Percentiles rank a stretch among this genome's conserved stretches.
Evolutionary conservation across 2,329 filamentous ascomycete species (phyloP).

Genomic region (Scytalidium lignicola): DNA sequence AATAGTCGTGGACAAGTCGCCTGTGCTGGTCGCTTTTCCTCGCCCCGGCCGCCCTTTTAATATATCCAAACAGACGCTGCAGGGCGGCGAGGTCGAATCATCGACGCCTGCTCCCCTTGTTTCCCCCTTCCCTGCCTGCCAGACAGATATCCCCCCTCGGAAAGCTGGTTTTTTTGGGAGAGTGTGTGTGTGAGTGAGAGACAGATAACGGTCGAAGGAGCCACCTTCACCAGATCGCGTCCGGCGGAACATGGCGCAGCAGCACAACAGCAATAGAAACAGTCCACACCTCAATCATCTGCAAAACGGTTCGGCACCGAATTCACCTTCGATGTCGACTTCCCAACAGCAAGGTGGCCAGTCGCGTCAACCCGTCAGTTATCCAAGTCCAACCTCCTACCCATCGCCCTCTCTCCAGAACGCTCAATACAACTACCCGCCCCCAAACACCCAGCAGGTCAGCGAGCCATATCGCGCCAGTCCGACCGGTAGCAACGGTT

Average conservation of each 20-base stretch:
- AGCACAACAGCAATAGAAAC: constrained; percentile 18
- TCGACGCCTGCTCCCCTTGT: neutral
- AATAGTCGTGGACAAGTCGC: neutral
- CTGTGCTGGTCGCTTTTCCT: neutral
- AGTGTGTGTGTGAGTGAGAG: neutral
- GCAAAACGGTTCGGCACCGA: constrained; percentile 24
- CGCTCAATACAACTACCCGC: constrained; percentile 42
- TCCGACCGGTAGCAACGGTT: constrained; percentile 37
- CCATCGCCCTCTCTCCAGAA: constrained; percentile 40
- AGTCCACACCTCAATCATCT: constrained; percentile 23
- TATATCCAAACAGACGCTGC: neutral
- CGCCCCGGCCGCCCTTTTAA: neutral
- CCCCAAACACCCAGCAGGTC: constrained; percentile 26
- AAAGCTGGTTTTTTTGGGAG: too few species aligned
- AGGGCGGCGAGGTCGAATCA: neutral
- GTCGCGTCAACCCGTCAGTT: constrained; percentile 25
- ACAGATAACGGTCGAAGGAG: constrained; percentile 1
- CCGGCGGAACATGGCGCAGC: constrained; percentile 18
- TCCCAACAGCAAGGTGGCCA: constrained; percentile 20
- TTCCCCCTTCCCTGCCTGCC: neutral
- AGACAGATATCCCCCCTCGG: neutral
- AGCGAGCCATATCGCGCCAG: constrained; percentile 38
- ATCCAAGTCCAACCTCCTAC: constrained; percentile 43
- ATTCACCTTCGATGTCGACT: constrained; percentile 29
- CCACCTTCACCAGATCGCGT: constrained; percentile 4